Base-by-base conservation (phyloP, 2,329 filamentous ascomycete species). In the Botrytis medusae region DNA sequence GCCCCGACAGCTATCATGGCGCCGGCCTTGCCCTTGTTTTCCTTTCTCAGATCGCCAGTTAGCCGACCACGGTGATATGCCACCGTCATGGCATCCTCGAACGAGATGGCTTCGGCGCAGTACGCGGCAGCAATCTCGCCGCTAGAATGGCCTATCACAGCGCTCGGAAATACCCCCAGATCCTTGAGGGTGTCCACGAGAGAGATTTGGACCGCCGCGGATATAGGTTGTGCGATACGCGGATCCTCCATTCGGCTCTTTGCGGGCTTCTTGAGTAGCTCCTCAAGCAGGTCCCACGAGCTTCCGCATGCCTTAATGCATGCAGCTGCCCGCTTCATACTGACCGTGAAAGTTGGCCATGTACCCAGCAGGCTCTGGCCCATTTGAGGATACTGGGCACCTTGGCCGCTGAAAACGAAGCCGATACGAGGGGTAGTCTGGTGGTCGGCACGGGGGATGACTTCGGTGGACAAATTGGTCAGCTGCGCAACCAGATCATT, bases 1-100 rank as follows among this genome's bases (percentile, higher is more conserved):
- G 82, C 80, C 0, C 83, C 84, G 0, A 83, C 85, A 0, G 85
- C 86, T 62, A 88, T 76, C 86, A 88, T 88, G 2, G 80, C 81
- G 0, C 87, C 87, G 42, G 42, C 42, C 18, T 72, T 62, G 9
- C 32, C 12, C n/a, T 85, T 76, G 62, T 78, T 81, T 60, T 80
- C 79, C 1, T 81, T 80, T 9, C 81, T 81, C 9, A 73, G 57
- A 69, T 69, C 42, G 29, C 80, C 80, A 44, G 42, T 44, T 18
- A 44, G 42, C 42, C 42, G 42, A 44, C 42, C 42, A 40, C 80
- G 75, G 68, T 79, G 77, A 62, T 79, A 82, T 2, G 79, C 76
- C 18, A 76, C 72, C 9, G 71, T 72, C n/a, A 80, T 77, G 18
- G 78, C 78, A 42, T 76, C 69, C n/a, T 75, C 54, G 16, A 74